Evolutionary conservation across 257 asterid species (phyloP).

Genomic region (Lycium barbarum): DNA sequence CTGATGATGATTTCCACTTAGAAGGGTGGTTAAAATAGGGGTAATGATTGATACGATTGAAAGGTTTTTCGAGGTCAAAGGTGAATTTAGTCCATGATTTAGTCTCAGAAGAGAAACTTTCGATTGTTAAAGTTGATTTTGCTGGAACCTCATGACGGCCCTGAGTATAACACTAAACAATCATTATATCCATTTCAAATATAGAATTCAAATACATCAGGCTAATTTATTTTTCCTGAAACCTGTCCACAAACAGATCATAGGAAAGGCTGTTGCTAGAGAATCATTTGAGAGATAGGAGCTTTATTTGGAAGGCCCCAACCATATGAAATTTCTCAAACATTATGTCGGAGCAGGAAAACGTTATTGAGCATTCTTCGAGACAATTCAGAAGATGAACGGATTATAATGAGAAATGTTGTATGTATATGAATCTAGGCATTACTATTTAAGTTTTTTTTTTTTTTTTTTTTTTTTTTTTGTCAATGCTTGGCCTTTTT

Average conservation of each 20-base stretch:
- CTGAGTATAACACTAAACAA: conserved; percentile 27
- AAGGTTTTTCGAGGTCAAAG: no score
- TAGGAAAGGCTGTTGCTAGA: conserved; percentile 64
- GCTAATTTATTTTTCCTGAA: neutral
- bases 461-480: no score
- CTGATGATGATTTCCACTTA: no score
- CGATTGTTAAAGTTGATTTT: no score
- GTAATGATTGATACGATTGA: no score
- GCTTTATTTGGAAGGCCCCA: conserved; percentile 68
- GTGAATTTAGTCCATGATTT: no score
- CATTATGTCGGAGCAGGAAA: conserved; percentile 59
- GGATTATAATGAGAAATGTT: conserved; percentile 62
- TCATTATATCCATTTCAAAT: neutral
- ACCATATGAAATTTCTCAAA: conserved; percentile 67
- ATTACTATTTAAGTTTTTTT: no score
- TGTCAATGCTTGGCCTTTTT: no score
- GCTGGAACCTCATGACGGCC: no score
- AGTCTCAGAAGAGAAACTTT: no score
- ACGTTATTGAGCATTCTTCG: conserved; percentile 58
- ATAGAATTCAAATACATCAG: neutral
- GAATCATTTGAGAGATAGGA: conserved; percentile 78
- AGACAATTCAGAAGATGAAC: conserved; percentile 60
- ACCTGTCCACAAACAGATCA: conserved; percentile 42
- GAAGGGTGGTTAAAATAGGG: no score
- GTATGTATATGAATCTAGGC: neutral